Evolutionary conservation across 2,329 filamentous ascomycete species (phyloP).

Genomic region (Fusarium ramigenum): DNA sequence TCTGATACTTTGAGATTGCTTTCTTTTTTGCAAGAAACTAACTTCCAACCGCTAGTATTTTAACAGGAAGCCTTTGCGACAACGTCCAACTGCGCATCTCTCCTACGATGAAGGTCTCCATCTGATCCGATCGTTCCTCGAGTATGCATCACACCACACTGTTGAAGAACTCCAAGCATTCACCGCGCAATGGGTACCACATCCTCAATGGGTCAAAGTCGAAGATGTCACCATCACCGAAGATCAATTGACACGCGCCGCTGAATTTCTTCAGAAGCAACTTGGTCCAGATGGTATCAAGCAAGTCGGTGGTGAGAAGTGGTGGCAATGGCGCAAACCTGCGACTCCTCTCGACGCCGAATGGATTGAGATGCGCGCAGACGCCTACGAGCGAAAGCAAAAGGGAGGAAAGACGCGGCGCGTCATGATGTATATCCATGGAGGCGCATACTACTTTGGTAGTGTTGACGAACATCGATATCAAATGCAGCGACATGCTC

Average conservation of each 20-base stretch:
- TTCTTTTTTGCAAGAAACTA: constrained; percentile 10
- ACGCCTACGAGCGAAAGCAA: constrained; percentile 74
- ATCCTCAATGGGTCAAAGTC: constrained; percentile 86
- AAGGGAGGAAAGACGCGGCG: constrained; percentile 69
- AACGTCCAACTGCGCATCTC: constrained; percentile 88
- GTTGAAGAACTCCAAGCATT: constrained; percentile 95
- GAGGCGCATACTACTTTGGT: constrained; percentile 94
- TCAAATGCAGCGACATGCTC: constrained; percentile 93
- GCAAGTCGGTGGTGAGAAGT: constrained; percentile 80
- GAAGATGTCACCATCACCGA: constrained; percentile 74
- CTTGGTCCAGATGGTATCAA: constrained; percentile 80
- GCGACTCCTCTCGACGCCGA: constrained; percentile 77
- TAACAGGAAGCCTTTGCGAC: constrained; percentile 76
- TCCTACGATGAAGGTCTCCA: constrained; percentile 94
- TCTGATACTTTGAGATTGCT: neutral
- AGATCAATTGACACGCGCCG: constrained; percentile 71
- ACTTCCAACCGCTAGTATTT: constrained; percentile 69
- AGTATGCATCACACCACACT: constrained; percentile 85
- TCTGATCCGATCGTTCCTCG: constrained; percentile 85
- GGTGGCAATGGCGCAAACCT: constrained; percentile 89
- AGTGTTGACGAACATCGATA: constrained; percentile 98
- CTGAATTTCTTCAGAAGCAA: constrained; percentile 73
- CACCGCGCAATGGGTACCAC: constrained; percentile 90
- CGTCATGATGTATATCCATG: constrained; percentile 93
- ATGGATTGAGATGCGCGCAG: constrained; percentile 94